Evolutionary conservation across 179 eudicot genomes (phyloP).

Genomic region (Silene noctiflora): DNA sequence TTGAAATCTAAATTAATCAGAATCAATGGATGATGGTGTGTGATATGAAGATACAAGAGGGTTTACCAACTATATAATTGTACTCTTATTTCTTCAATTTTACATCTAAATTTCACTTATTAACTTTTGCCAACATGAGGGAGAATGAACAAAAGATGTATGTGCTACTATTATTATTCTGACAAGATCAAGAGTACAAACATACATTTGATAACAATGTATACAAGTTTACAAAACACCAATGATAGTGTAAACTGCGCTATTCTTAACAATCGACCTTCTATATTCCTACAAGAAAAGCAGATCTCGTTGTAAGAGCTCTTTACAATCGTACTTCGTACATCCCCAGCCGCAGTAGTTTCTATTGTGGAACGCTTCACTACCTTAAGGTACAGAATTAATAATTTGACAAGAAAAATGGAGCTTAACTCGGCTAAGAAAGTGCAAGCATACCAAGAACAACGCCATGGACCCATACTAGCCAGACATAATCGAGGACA

Average conservation of each 20-base stretch:
- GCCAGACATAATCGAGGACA: background rate
- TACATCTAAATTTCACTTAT: no score
- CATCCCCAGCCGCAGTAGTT: background rate
- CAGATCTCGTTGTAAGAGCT: background rate
- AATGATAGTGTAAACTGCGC: background rate
- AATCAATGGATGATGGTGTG: no score
- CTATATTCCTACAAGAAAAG: background rate
- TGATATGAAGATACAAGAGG: no score
- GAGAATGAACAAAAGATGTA: no score
- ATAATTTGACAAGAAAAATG: background rate
- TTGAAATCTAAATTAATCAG: no score
- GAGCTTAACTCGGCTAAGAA: background rate
- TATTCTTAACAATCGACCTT: background rate
- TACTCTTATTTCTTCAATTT: no score
- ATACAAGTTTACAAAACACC: background rate
- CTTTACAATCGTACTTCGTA: slow-evolving; percentile 3
- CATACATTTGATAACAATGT: background rate
- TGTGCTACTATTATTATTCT: background rate
- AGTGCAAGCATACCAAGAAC: background rate
- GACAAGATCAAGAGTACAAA: background rate
- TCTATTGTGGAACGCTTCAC: background rate
- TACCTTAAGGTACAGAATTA: background rate
- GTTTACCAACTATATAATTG: no score
- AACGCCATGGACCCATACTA: background rate
- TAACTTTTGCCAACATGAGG: no score